Evolutionary conservation across 345 rosid genomes (phyloP).

Genomic region (Lenwebbia sp.): DNA sequence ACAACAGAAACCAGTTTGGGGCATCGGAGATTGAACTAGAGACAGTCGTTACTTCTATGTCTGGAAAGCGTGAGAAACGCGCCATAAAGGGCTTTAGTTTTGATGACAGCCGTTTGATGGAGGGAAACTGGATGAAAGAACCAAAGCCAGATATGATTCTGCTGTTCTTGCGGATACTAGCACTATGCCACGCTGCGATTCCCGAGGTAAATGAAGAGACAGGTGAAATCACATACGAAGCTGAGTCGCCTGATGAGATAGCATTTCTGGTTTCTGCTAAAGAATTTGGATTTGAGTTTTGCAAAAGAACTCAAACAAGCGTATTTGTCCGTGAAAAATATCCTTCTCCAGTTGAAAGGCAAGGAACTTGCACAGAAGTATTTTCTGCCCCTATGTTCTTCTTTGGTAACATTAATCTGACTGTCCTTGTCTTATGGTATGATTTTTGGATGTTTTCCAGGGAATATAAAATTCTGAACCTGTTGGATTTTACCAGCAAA

Average conservation of each 20-base stretch:
- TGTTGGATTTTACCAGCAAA: slow-evolving; percentile 96
- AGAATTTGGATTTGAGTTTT: slow-evolving; percentile 97
- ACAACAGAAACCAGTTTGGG: not conserved
- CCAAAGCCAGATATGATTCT: slow-evolving; percentile 45
- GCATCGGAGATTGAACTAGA: slow-evolving; percentile 68
- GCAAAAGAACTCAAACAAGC: slow-evolving; percentile 80
- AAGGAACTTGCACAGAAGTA: slow-evolving; percentile 7
- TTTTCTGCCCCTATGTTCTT: not conserved
- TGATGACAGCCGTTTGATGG: slow-evolving; percentile 70
- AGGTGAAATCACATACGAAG: slow-evolving; percentile 67
- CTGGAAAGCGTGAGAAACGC: slow-evolving; percentile 28
- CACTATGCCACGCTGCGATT: slow-evolving; percentile 91
- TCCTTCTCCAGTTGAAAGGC: slow-evolving; percentile 68
- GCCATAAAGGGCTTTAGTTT: slow-evolving; percentile 81
- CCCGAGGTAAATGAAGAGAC: slow-evolving; percentile 84
- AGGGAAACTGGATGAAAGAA: slow-evolving; percentile 82
- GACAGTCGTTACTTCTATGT: slow-evolving; percentile 36
- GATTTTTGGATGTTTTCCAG: slow-evolving; percentile 27
- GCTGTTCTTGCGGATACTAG: slow-evolving; percentile 68
- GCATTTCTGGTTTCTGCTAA: slow-evolving; percentile 95
- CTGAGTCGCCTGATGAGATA: slow-evolving; percentile 98
- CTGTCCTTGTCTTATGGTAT: not conserved
- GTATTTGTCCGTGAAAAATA: slow-evolving; percentile 61
- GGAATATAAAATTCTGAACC: slow-evolving; percentile 84
- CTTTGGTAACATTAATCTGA: not conserved